These are phyloP conservation scores for Sporothrix humicola DNA, from an alignment of 2,329 filamentous ascomycete species.

Conservation along the genomic window DNA sequence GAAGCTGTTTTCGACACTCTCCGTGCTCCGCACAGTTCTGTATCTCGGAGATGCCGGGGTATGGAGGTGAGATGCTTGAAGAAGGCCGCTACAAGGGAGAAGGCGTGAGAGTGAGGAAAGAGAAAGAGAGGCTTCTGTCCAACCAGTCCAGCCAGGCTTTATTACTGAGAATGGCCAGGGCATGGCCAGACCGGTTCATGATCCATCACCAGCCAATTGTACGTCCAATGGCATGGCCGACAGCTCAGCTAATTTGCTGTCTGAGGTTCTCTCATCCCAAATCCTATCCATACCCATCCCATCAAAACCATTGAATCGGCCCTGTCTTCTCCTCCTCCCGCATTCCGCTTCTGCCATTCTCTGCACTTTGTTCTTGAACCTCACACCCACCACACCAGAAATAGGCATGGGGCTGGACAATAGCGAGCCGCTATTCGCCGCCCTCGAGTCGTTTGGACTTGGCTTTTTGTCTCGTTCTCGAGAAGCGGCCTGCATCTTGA, in stretches of 20 bases:
- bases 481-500: not conserved
- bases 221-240: not conserved
- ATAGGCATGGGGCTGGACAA: not conserved
- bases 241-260: not conserved
- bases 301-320: no score
- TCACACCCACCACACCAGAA: conserved; percentile 12
- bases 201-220: not conserved
- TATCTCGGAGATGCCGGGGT: conserved; percentile 13
- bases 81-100: not conserved
- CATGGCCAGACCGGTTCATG: not conserved
- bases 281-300: not conserved
- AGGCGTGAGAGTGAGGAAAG: not conserved
- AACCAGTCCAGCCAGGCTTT: conserved; percentile 1
- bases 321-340: conserved; percentile 1
- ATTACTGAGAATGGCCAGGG: not conserved
- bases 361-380: no score
- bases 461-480: not conserved
- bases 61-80: not conserved
- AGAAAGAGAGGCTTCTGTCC: not conserved
- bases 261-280: not conserved
- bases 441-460: not conserved
- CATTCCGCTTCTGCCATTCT: not conserved
- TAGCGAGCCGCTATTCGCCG: not conserved
- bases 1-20: no score
- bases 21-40: not conserved